Base-by-base conservation (phyloP, 2,329 filamentous ascomycete genomes). In the Aureobasidium sp. region DNA sequence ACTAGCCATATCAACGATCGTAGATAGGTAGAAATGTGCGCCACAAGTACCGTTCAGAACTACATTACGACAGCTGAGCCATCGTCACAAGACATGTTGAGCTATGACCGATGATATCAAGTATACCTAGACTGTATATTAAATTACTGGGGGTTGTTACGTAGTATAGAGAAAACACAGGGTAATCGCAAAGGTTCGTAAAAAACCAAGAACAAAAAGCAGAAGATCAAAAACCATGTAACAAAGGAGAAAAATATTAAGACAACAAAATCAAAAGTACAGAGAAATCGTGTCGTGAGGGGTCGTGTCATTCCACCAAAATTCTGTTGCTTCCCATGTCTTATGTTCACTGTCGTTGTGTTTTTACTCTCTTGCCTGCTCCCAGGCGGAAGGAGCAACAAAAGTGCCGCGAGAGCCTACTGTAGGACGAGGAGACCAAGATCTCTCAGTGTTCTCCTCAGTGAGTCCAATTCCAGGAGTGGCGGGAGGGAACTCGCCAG, bases 401-500 rank as follows among this genome's bases (percentile, higher is more conserved):
- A 59, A 59, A 8, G 39, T 41, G 39, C 44, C 57, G 4, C 16
- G 16, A 16, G 34, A 25, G 25, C 57, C 45, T 8, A 58, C 13
- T 1, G 54, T 39, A 48, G 57, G 44, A n/a, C 41, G 34, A 36
- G 53, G 53, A 36, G 53, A 21, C 29, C 7, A 10, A 2, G 39
- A 45, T 32, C 34, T 30, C 8, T 21, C 54, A 11, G 30, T n/a
- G 30, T 29, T 32, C 9, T 39, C 29, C 25, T 48, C 55, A 5
- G 44, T 30, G 15, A 25, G 16, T 1, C 25, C 29, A 13, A 42
- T 25, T 6, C 57, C 57, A 16, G 57, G 44, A 10, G 44, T 59
- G 6, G 45, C 27, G 9, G 61, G 62, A 58, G 67, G 67, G 48
- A 69, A 91, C 66, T 86, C 80, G 11, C 88, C 88, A 4, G 88